A percentile compares a stretch with the other conserved stretches of the same genome.
phyloP scores from a whole-genome alignment of 306 rosid species.

The Benincasa hispida region DNA sequence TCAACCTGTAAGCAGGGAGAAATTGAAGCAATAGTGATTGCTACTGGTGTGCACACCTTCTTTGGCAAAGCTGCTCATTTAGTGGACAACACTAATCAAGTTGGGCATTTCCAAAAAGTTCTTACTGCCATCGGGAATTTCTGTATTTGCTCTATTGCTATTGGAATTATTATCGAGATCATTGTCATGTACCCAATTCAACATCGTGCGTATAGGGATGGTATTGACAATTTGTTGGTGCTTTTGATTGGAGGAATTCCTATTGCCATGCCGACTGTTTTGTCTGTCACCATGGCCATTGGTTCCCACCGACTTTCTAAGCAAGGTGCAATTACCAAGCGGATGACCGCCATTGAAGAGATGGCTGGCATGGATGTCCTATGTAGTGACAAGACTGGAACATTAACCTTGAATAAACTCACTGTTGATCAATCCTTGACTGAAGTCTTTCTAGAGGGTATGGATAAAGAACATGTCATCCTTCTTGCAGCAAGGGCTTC shows the following conservation, averaged over 20 bases:
- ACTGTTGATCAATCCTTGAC: slow-evolving; percentile 67
- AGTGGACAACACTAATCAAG: slow-evolving; percentile 96
- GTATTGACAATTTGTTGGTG: slow-evolving; percentile 89
- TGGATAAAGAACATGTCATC: slow-evolving; percentile 72
- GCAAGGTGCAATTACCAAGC: slow-evolving; percentile 94
- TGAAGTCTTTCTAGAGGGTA: slow-evolving; percentile 83
- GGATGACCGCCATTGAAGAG: slow-evolving; percentile 99
- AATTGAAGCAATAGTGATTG: slow-evolving; percentile 94
- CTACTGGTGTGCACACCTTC: slow-evolving; percentile 98
- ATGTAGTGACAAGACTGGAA: slow-evolving; percentile 98
- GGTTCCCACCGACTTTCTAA: slow-evolving; percentile 97
- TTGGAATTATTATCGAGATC: slow-evolving; percentile 64
- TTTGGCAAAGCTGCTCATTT: slow-evolving; percentile 97
- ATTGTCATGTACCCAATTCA: slow-evolving; percentile 95
- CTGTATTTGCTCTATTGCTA: slow-evolving; percentile 89
- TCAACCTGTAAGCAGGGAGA: slow-evolving; percentile 98
- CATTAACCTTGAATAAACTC: slow-evolving; percentile 78
- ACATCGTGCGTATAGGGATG: slow-evolving; percentile 74
- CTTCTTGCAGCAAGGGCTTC: slow-evolving; percentile 99
- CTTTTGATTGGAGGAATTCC: slow-evolving; percentile 99
- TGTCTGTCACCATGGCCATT: slow-evolving; percentile 99
- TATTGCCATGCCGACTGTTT: slow-evolving; percentile 98
- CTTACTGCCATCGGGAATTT: slow-evolving; percentile 96
- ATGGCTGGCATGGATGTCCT: slow-evolving; percentile 99
- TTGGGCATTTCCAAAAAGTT: slow-evolving; percentile 98